Evolutionary conservation across 2,329 filamentous ascomycete genomes (phyloP).

Genomic region (Hypoxylon sp.): DNA sequence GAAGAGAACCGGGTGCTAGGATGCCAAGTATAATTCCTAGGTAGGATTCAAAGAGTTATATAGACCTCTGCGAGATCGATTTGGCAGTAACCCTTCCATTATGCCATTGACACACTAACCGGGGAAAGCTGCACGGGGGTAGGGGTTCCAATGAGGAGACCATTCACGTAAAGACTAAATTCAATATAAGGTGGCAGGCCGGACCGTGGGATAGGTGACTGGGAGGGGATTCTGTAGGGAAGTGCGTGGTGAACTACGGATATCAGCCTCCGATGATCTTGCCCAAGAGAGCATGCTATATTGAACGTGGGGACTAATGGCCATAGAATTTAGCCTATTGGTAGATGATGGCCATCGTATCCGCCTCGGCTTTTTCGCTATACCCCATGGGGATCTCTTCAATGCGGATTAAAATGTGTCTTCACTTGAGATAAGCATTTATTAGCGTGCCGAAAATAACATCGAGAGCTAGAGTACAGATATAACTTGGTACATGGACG

Average conservation of each 20-base stretch:
- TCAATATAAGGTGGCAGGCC: constrained; percentile 47
- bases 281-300: constrained; percentile 32
- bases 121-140: constrained; percentile 25
- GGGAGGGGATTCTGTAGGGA: constrained; percentile 21
- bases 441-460: constrained; percentile 22
- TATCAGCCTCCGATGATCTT: constrained; percentile 37
- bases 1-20: background rate
- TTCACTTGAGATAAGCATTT: constrained; percentile 25
- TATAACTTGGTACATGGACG: constrained; percentile 26
- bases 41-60: constrained; percentile 26
- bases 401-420: constrained; percentile 13
- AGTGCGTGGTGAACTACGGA: constrained; percentile 41
- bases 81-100: constrained; percentile 6
- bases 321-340: constrained; percentile 49
- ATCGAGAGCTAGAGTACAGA: constrained; percentile 17
- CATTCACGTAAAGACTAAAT: constrained; percentile 43
- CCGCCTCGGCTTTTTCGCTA: constrained; percentile 18
- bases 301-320: constrained; percentile 34
- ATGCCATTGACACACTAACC: constrained; percentile 23
- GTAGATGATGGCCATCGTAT: constrained; percentile 19
- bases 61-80: constrained; percentile 25
- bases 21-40: background rate
- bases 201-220: constrained; percentile 42
- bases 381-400: constrained; percentile 26
- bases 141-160: constrained; percentile 36